phyloP scores from a whole-genome alignment of 305 asterid genomes.

The Ilex paraguariensis region DNA sequence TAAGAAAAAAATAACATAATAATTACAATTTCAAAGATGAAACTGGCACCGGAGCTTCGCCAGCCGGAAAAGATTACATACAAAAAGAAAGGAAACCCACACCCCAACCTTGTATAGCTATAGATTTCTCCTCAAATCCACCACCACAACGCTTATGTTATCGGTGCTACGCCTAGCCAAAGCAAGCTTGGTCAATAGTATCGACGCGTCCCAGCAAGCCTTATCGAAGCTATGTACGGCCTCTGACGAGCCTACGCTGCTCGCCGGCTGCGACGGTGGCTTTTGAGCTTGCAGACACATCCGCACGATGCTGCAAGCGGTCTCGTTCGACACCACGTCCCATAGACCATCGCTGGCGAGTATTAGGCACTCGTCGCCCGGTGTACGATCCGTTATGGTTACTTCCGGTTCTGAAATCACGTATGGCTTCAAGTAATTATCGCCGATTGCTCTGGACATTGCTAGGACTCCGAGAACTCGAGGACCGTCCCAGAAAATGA shows the following conservation, averaged over 20 bases:
- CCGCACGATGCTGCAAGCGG: constrained; percentile 87
- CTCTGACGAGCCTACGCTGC: constrained; percentile 22
- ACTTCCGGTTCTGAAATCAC: constrained; percentile 88
- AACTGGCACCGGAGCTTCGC: no score
- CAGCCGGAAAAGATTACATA: no score
- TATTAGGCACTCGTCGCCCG: constrained; percentile 69
- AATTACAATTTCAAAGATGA: no score
- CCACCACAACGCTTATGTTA: constrained; percentile 82
- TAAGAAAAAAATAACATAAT: no score
- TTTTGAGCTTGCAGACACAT: constrained; percentile 62
- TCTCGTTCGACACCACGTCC: constrained; percentile 89
- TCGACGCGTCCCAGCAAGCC: constrained; percentile 84
- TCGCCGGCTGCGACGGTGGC: constrained; percentile 44
- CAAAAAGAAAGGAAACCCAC: no score
- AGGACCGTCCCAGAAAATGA: constrained; percentile 86
- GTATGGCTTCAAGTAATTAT: constrained; percentile 74
- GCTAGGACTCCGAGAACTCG: constrained; percentile 90
- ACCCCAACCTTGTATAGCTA: neutral
- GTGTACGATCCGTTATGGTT: constrained; percentile 50
- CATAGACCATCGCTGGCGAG: constrained; percentile 83
- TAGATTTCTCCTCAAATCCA: constrained; percentile 52
- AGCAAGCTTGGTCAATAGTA: constrained; percentile 78
- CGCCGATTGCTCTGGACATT: constrained; percentile 94
- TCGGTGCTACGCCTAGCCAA: constrained; percentile 82
- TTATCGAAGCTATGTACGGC: constrained; percentile 64